A percentile compares a stretch with the other conserved stretches of the same genome.
These are phyloP conservation scores for Trichomonascaceae sp. DNA, from an alignment of 1,139 yeast genomes.

Conservation along the genomic window DNA sequence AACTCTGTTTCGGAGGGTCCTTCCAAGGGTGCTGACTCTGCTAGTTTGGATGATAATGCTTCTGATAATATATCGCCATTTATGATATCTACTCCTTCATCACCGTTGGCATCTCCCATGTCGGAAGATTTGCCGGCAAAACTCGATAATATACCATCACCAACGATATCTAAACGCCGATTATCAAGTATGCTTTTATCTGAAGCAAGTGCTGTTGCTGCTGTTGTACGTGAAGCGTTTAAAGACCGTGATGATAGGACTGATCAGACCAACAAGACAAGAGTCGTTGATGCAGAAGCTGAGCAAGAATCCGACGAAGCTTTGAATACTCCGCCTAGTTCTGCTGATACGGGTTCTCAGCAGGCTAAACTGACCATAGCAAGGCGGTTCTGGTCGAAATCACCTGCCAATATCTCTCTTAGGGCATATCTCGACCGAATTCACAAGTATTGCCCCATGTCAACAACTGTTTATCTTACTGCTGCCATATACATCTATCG, in stretches of 20 bases:
- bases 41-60: not conserved
- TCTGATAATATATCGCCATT: not conserved
- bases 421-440: conserved; percentile 37
- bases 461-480: conserved; percentile 40
- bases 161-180: conserved; percentile 9
- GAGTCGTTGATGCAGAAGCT: not conserved
- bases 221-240: conserved; percentile 8
- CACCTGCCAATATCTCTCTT: conserved; percentile 34
- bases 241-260: conserved; percentile 1
- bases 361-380: conserved; percentile 16
- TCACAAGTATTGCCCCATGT: conserved; percentile 39
- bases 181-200: conserved; percentile 13
- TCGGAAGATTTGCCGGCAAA: not conserved
- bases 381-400: conserved; percentile 36
- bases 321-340: not conserved
- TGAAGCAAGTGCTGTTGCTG: conserved; percentile 18
- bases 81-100: not conserved
- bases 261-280: not conserved
- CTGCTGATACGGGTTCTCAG: not conserved
- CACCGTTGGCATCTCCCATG: not conserved
- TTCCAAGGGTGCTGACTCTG: not conserved
- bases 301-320: not conserved
- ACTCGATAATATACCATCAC: conserved; percentile 5
- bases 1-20: not conserved
- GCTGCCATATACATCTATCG: conserved; percentile 35